Evolutionary conservation across 495 filamentous ascomycete species (phyloP).

Genomic region (Talaromyces nanjingensis): DNA sequence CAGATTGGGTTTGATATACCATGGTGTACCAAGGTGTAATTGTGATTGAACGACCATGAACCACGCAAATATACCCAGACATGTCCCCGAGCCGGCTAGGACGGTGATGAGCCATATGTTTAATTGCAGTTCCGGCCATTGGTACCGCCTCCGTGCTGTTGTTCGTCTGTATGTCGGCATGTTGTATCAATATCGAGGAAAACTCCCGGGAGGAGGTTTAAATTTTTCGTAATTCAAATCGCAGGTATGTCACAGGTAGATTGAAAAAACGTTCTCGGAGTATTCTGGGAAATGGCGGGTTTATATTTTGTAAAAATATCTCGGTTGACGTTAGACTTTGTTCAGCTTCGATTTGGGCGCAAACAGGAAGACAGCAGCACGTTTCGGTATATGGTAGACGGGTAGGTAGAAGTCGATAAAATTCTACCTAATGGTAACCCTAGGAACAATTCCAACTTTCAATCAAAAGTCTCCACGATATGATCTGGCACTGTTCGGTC

Average conservation of each 20-base stretch:
- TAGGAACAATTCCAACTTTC: neutral
- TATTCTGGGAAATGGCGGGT: neutral
- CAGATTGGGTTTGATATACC: slow-evolving; percentile 48
- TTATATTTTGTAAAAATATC: neutral
- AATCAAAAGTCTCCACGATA: neutral
- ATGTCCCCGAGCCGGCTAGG: slow-evolving; percentile 66
- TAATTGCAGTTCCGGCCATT: slow-evolving; percentile 90
- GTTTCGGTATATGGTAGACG: neutral
- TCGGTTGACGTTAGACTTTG: neutral
- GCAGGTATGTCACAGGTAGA: neutral
- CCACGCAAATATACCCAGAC: slow-evolving; percentile 78
- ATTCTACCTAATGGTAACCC: neutral
- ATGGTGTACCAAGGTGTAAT: slow-evolving; percentile 66
- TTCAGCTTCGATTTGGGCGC: neutral
- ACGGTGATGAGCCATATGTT: slow-evolving; percentile 91
- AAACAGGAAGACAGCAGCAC: neutral
- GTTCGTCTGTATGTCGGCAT: slow-evolving; percentile 7
- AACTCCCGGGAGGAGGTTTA: neutral
- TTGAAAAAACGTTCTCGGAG: neutral
- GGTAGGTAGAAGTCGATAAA: neutral
- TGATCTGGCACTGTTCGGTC: neutral
- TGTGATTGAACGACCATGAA: slow-evolving; percentile 76
- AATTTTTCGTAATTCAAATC: neutral
- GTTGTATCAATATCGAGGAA: neutral
- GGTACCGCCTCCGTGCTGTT: slow-evolving; percentile 57